A percentile compares a stretch with the other conserved stretches of the same genome.
Evolutionary conservation across 2,329 filamentous ascomycete species (phyloP).

Genomic region (Ustilaginoidea virens): DNA sequence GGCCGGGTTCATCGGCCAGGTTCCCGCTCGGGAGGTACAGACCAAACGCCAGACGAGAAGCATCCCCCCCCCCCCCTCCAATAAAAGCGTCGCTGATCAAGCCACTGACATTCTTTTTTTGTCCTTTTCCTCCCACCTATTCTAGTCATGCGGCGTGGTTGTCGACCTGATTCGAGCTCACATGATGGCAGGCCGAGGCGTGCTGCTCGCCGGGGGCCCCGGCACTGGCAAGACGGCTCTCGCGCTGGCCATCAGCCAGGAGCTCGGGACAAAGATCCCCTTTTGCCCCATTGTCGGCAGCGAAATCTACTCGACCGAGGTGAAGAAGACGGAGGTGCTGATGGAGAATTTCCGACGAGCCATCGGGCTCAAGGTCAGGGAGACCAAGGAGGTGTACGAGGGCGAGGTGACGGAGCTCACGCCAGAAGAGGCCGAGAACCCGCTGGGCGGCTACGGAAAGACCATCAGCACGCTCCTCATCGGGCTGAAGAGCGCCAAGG

Average conservation of each 20-base stretch:
- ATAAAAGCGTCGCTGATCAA: constrained; percentile 7
- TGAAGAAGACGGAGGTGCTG: constrained; percentile 97
- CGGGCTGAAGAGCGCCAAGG: constrained; percentile 85
- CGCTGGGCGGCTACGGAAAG: constrained; percentile 88
- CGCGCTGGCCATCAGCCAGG: constrained; percentile 88
- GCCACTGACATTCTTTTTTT: not conserved
- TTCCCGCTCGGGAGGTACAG: constrained; percentile 69
- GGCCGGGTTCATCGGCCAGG: constrained; percentile 81
- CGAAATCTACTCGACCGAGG: constrained; percentile 94
- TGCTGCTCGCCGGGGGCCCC: constrained; percentile 83
- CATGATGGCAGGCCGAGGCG: constrained; percentile 93
- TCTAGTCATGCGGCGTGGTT: constrained; percentile 78
- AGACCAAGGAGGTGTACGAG: constrained; percentile 99
- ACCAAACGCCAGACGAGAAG: not conserved
- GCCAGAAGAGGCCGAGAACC: constrained; percentile 95
- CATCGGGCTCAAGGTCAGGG: constrained; percentile 90
- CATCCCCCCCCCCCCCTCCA: not conserved
- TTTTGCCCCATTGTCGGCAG: constrained; percentile 97
- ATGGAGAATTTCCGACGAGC: constrained; percentile 99
- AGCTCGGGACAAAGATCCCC: constrained; percentile 93
- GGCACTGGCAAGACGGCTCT: constrained; percentile 96
- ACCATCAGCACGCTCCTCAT: constrained; percentile 94
- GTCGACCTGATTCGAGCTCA: constrained; percentile 91
- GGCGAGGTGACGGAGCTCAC: constrained; percentile 96
- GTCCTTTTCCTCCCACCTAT: constrained; percentile 3